Base-by-base conservation (phyloP, 306 rosid species). In the Cicer yamashitae region DNA sequence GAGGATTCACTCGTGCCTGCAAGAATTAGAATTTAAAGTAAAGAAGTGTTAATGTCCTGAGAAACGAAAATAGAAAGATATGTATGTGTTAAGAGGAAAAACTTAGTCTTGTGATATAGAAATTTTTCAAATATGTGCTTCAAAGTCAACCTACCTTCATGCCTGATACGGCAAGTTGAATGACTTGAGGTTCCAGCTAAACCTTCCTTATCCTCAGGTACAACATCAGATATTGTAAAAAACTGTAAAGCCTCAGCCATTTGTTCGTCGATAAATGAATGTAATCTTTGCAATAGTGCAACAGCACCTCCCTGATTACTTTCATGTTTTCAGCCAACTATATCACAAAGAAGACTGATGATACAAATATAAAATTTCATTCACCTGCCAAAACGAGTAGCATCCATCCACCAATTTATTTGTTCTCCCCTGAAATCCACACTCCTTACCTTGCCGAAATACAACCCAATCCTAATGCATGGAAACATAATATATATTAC, bases 341-440 rank as follows among this genome's bases (percentile, higher is more conserved):
- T 81, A 53, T 71, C 52, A 70, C 69, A 71, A 53, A 62, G 72
- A 78, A 61, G 17, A 46, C 64, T 44, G 63, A 68, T 18, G 39
- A 41, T 44, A 22, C 15, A 22, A 58, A 78, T 50, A 15, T 41
- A 59, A 82, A 78, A 71, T 69, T 52, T 41, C 37, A 76, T 71
- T 79, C 44, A 94, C 98, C 98, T 94, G 98, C 98, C 98, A 91
- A 78, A 94, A 94, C 57, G 98, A 94, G 79, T 94, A 94, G 89
- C 98, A 94, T 64, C 98, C 97, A 73, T 91, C 98, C 22, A 94
- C 96, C 87, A 94, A 72, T 84, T 94, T 91, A 90, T 94, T 94
- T 34, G 98, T 94, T 82, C 98, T 88, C 72, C 98, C 98, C 84
- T 94, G 98, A 79, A 94, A 94, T 77, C 98, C 97, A 57, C 86